Evolutionary conservation across 257 asterid genomes (phyloP).

Genomic region (Solanum tarapatanum): DNA sequence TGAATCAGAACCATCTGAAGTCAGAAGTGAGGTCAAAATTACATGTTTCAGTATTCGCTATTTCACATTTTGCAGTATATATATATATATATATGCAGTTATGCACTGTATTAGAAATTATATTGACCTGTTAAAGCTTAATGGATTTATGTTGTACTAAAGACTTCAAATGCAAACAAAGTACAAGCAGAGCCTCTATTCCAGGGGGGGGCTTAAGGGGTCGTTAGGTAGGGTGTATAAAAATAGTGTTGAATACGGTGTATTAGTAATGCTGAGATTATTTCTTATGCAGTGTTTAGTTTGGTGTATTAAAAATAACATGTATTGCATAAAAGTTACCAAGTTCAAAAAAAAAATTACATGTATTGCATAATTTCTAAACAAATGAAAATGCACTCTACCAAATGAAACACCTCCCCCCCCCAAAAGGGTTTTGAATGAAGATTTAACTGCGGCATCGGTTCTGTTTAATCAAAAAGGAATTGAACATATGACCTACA

Average conservation of each 20-base stretch:
- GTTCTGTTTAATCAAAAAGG: not conserved
- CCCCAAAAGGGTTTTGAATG: not conserved
- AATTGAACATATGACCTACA: not conserved
- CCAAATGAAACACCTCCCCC: not conserved
- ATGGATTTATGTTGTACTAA: not conserved
- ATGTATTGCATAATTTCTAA: not conserved
- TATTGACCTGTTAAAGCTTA: not conserved
- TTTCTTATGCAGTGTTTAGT: not conserved
- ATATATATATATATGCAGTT: too few species aligned
- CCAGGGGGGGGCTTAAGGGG: not conserved
- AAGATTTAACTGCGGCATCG: not conserved
- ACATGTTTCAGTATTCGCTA: not conserved
- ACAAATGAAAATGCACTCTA: not conserved
- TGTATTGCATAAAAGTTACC: too few species aligned
- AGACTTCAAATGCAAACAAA: not conserved
- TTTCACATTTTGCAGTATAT: not conserved
- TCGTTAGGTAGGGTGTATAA: not conserved
- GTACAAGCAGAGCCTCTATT: not conserved
- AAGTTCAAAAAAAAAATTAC: too few species aligned
- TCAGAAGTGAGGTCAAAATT: not conserved
- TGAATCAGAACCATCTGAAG: not conserved
- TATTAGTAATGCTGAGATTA: too few species aligned
- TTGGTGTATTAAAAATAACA: not conserved
- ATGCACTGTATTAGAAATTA: too few species aligned
- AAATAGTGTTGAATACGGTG: too few species aligned